Base-by-base conservation (phyloP, 2,329 filamentous ascomycete genomes). In the Blastomyces emzantsi region DNA sequence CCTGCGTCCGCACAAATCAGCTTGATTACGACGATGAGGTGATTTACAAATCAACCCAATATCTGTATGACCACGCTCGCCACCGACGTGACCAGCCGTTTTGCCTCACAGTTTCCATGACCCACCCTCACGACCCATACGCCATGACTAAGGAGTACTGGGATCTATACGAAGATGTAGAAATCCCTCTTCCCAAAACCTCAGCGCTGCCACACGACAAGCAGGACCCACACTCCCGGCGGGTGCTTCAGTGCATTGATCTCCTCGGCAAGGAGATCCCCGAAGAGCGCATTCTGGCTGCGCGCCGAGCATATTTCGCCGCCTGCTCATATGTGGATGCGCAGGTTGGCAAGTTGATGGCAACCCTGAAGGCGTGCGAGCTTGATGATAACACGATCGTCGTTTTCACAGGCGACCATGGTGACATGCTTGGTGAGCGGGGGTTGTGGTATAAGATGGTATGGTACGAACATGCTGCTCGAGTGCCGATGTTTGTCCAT, bases 371-470 rank as follows among this genome's bases (percentile, higher is more conserved):
- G 74, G 83, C 91, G 65, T 93, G 90, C 72, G 85, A 87, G 7
- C 81, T 97, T 55, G 87, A 87, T 65, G 86, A 96, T 43, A 86
- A 96, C 76, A 97, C 92, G 15, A 92, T 96, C 70, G 82, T 97
- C 70, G 87, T 97, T 68, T 97, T 97, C 78, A 92, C 89, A 64
- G 92, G 92, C 55, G 92, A 97, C 74, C 92, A 97, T 72, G 92
- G 92, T 63, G 92, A 97, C 76, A 97, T 97, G 92, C 84, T 97
- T 8, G 92, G 92, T 64, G 92, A 97, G 80, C 87, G 91, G 62
- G 89, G 90, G 6, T 80, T 97, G 57, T 97, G 92, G 92, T 85
- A 96, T 81, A 97, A 97, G 83, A 97, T 97, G 92, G 91, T 86
- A 73, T 97, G 94, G 83, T 96, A 92, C 71, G 92, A 97, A 82